A percentile compares a stretch with the other conserved stretches of the same genome.
phyloP scores from a whole-genome alignment of 2,329 filamentous ascomycete species.

The Chalara sp. region DNA sequence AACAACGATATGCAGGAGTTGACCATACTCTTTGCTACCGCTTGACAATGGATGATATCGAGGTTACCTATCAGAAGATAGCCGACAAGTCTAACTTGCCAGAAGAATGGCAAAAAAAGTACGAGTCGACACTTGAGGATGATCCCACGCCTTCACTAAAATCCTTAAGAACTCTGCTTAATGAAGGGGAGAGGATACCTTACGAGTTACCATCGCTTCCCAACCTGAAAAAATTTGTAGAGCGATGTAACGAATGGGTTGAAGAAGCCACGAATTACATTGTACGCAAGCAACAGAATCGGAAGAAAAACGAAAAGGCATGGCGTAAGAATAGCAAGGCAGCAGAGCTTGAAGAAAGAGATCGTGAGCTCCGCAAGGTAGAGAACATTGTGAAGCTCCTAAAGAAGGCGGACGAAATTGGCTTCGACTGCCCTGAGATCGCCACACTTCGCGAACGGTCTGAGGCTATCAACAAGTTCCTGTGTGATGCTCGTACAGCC shows the following conservation, averaged over 20 bases:
- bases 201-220: conserved; percentile 79
- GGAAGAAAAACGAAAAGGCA: conserved; percentile 86
- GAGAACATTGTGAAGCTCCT: conserved; percentile 84
- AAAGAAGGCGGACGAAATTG: conserved; percentile 74
- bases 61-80: conserved; percentile 63
- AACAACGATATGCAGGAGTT: conserved; percentile 60
- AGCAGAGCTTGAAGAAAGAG: conserved; percentile 76
- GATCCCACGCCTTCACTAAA: conserved; percentile 82
- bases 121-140: conserved; percentile 76
- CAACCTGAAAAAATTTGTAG: conserved; percentile 81
- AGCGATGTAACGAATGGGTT: conserved; percentile 95
- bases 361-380: conserved; percentile 79
- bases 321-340: conserved; percentile 73
- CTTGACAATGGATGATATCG: conserved; percentile 65
- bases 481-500: conserved; percentile 64
- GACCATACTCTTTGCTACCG: conserved; percentile 74
- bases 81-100: conserved; percentile 81
- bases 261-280: conserved; percentile 96
- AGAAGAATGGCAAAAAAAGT: conserved; percentile 85
- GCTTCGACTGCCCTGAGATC: conserved; percentile 92
- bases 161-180: conserved; percentile 72
- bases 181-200: conserved; percentile 94
- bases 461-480: conserved; percentile 78
- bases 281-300: conserved; percentile 93
- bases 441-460: conserved; percentile 77